Evolutionary conservation across 2,329 filamentous ascomycete species (phyloP), one percentile per base, ranked within the genome.

Genomic region (Aspergillus puulaauensis): DNA sequence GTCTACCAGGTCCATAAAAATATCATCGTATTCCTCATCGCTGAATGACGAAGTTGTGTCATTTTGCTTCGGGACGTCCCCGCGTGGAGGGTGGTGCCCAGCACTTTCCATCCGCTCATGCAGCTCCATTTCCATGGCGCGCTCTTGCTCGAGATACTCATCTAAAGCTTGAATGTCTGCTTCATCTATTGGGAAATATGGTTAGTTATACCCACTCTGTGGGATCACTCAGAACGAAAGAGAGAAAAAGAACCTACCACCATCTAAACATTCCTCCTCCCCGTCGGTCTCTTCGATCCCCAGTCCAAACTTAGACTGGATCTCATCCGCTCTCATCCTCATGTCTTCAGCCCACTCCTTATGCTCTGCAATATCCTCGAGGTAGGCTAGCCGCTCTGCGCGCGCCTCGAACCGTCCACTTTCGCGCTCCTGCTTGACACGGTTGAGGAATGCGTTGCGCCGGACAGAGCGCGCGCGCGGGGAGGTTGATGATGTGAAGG

Each of bases 1-100:
- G n/a, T 82, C 78, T 51, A 85, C 72, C 39, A 90, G 70, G 63
- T 90, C 86, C 77, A 85, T 83, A 69, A 96, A 86, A 7, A 87
- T 75, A 61, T 76, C 75, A 64, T 86, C 83, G 65, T 86, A 86
- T 61, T 86, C 84, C n/a, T 84, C 83, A 60, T 86, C 83, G 63
- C 81, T 70, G 54, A 70, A 73, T 41, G 66, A 68, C 40, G 63
- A 62, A 23, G 56, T 56, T 11, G 45, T 24, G 46, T 58, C 57
- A 27, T 62, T 55, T 19, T 19, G 12, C n/a, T 17, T 11, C 24
- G 37, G 40, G 17, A 19, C 14, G 9, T 11, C 11, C 31, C 15
- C 9, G 21, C 23, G 53, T 9, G 23, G 15, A 12, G 4, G 8
- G 19, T 40, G 8, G 19, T 35, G 52, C 17, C 39, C 47, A n/a